A percentile compares a stretch with the other conserved stretches of the same genome.
Conservation (phyloP, 2,329 filamentous ascomycete genomes). For the Lasiodiplodia sp. region DNA sequence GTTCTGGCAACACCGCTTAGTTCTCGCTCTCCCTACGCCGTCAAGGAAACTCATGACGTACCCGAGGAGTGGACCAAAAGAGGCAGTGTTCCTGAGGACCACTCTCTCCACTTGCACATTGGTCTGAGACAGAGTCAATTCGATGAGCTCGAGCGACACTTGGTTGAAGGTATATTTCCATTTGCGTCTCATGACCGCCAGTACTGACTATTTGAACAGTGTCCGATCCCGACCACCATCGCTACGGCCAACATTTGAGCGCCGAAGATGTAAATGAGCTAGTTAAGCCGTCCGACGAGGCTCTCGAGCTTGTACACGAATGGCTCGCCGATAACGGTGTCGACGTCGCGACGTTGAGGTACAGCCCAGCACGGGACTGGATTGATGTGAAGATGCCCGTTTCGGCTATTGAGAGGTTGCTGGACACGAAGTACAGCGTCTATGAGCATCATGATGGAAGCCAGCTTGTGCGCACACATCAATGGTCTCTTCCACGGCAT, state of each 20-base stretch:
- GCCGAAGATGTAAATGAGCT: slow-evolving; percentile 57
- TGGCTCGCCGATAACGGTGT: slow-evolving; percentile 61
- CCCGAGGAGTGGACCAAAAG: slow-evolving; percentile 60
- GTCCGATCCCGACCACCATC: slow-evolving; percentile 57
- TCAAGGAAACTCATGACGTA: slow-evolving; percentile 64
- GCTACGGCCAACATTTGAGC: slow-evolving; percentile 60
- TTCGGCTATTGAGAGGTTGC: slow-evolving; percentile 54
- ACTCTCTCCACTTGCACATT: slow-evolving; percentile 60
- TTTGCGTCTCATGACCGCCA: neutral
- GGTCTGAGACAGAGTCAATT: slow-evolving; percentile 62
- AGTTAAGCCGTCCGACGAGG: slow-evolving; percentile 57
- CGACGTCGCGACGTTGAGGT: slow-evolving; percentile 40
- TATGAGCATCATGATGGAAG: slow-evolving; percentile 50
- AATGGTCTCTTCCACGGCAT: slow-evolving; percentile 52
- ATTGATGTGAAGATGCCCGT: slow-evolving; percentile 59
- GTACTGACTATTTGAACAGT: slow-evolving; percentile 41
- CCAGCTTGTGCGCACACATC: slow-evolving; percentile 50
- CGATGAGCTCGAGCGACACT: slow-evolving; percentile 59
- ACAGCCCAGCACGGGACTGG: slow-evolving; percentile 61
- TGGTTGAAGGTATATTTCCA: slow-evolving; percentile 51
- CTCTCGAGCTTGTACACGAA: slow-evolving; percentile 55
- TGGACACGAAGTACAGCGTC: slow-evolving; percentile 51
- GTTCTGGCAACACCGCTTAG: slow-evolving; percentile 44
- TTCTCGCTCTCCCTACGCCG: slow-evolving; percentile 53
- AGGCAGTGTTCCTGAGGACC: slow-evolving; percentile 55